Base-by-base conservation (phyloP, 768 basidiomycete genomes). In the Lactarius tabidus region DNA sequence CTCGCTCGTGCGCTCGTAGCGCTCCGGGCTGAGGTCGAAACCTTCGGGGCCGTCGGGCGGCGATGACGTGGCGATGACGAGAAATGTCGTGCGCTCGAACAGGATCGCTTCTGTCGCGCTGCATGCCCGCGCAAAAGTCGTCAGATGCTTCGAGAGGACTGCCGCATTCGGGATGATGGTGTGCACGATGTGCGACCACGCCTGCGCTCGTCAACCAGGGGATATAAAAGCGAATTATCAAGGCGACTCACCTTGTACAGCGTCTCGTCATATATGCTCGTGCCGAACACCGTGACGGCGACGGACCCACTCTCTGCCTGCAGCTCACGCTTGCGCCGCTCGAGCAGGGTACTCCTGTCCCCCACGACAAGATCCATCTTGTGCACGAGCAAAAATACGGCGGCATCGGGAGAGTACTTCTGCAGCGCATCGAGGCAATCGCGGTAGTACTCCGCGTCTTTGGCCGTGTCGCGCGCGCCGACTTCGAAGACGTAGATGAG, bases 401-500 rank as follows among this genome's bases (percentile, higher is more conserved):
- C 85, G 6, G 95, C 94, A 9, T 91, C 89, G 15, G 88, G 87
- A 75, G 90, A 91, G 72, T 84, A 88, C 71, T 87, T 85, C 55
- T 84, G 79, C 35, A 98, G 78, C 3, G 93, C 91, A 5, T 89
- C 86, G 57, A 99, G 81, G 76, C 95, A 98, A 65, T 95, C 91
- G 52, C 87, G 86, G 75, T 94, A 98, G 76, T 97, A 98, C 72
- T 88, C 85, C 33, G 95, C 79, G 77, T 98, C 97, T 76, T 91
- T 91, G 56, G 78, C 75, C 81, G 87, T 87, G 72, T 95, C 93
- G 45, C 87, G 84, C 48, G 89, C 86, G 70, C 94, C 95, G 61
- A 95, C 89, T 74, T 98, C 97, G 69, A 99, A 98, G 14, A 99
- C 97, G 77, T 99, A 99, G 71, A 99, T 98, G 77, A 98, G 85